A percentile compares a stretch with the other conserved stretches of the same genome.
Conservation (phyloP, 2,329 filamentous ascomycete genomes). For the Curvularia sp. region DNA sequence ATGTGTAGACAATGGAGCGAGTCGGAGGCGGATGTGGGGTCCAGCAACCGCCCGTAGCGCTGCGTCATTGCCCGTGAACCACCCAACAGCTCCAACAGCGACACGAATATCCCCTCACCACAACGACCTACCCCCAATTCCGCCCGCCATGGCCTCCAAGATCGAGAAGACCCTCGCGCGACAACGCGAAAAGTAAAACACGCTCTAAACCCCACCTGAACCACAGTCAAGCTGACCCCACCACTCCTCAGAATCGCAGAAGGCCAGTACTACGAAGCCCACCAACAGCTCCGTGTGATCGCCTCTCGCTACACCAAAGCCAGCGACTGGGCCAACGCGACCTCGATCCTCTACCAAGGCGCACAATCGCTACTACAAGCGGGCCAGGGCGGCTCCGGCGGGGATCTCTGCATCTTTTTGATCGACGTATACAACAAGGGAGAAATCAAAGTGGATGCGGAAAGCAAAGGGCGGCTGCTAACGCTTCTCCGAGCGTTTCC, state of each 20-base stretch:
- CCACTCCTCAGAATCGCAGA: slow-evolving; percentile 72
- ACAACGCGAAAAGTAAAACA: slow-evolving; percentile 74
- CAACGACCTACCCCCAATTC: neutral
- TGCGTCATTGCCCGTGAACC: slow-evolving; percentile 28
- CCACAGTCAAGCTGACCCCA: slow-evolving; percentile 22
- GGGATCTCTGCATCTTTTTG: slow-evolving; percentile 85
- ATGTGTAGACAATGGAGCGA: neutral
- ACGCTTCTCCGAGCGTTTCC: slow-evolving; percentile 82
- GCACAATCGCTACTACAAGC: slow-evolving; percentile 86
- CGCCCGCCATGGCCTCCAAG: slow-evolving; percentile 52
- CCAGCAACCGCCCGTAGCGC: slow-evolving; percentile 21
- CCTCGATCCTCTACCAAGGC: slow-evolving; percentile 85
- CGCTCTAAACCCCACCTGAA: neutral
- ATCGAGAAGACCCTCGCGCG: slow-evolving; percentile 75
- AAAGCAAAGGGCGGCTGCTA: slow-evolving; percentile 75
- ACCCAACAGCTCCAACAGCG: slow-evolving; percentile 9
- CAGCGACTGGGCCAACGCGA: slow-evolving; percentile 81
- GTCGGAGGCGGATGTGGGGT: slow-evolving; percentile 15
- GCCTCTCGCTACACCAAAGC: slow-evolving; percentile 92
- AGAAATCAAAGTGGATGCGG: slow-evolving; percentile 76
- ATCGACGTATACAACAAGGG: slow-evolving; percentile 92
- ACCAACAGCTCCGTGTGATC: slow-evolving; percentile 96
- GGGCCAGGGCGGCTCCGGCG: slow-evolving; percentile 91
- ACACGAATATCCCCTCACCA: neutral
- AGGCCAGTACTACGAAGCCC: slow-evolving; percentile 96